Evolutionary conservation across 495 filamentous ascomycete species (phyloP).

Genomic region (Daldinia decipiens): DNA sequence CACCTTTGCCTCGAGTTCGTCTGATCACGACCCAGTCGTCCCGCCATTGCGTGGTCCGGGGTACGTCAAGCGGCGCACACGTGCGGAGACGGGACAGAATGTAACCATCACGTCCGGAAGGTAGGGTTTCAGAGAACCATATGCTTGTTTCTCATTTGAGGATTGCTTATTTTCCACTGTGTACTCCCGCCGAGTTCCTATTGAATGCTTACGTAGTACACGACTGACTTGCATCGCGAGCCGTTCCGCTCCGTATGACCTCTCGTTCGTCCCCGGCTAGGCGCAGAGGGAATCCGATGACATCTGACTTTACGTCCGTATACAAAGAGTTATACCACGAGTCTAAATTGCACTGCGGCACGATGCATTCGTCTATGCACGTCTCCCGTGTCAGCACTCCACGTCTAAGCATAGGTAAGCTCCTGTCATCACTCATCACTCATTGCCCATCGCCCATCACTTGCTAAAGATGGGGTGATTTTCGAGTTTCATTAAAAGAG

Average conservation of each 20-base stretch:
- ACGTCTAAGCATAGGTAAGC: neutral
- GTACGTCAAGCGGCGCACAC: constrained; percentile 40
- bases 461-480: constrained; percentile 11
- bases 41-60: constrained; percentile 28
- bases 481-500: constrained; percentile 16
- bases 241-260: constrained; percentile 34
- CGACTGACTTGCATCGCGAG: constrained; percentile 30
- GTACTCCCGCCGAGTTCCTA: constrained; percentile 11
- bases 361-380: constrained; percentile 40
- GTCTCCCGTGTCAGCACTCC: constrained; percentile 17
- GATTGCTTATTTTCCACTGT: constrained; percentile 12
- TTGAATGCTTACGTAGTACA: constrained; percentile 16
- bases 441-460: neutral
- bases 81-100: constrained; percentile 41
- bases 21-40: constrained; percentile 18
- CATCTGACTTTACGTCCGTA: constrained; percentile 37
- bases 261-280: constrained; percentile 26
- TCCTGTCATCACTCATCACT: neutral
- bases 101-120: constrained; percentile 34
- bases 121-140: constrained; percentile 12
- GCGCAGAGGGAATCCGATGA: constrained; percentile 27
- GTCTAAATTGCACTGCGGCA: constrained; percentile 34
- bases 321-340: constrained; percentile 9
- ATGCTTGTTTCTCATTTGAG: constrained; percentile 18
- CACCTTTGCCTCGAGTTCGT: constrained; percentile 18